Conservation (phyloP, 2,329 filamentous ascomycete species). For the Pseudogymnoascus sp. region DNA sequence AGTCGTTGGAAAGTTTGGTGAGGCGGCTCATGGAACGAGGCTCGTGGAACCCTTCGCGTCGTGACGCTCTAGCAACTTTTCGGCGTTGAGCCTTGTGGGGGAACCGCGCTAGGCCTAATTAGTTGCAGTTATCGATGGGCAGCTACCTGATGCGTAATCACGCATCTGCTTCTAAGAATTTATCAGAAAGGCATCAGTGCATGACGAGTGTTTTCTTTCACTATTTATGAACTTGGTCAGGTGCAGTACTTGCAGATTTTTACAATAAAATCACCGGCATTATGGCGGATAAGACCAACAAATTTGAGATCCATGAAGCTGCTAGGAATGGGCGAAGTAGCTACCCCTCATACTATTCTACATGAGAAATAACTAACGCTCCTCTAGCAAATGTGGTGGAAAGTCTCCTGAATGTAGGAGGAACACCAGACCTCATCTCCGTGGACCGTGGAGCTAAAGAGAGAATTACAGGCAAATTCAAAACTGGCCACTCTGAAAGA, state of each 20-base stretch:
- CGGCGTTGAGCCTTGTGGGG: constrained; percentile 6
- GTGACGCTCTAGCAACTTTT: constrained; percentile 9
- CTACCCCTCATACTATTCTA: constrained; percentile 19
- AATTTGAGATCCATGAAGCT: constrained; percentile 80
- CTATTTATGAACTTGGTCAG: background rate
- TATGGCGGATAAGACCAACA: constrained; percentile 38
- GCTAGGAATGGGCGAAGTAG: constrained; percentile 76
- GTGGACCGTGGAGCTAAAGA: background rate
- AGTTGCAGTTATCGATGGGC: background rate
- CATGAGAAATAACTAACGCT: background rate
- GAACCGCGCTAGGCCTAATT: background rate
- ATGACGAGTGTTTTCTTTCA: background rate
- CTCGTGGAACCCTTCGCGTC: constrained; percentile 14
- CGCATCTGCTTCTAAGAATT: background rate
- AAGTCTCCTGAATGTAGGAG: constrained; percentile 58
- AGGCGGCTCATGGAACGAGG: constrained; percentile 8
- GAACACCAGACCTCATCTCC: background rate
- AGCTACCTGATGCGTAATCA: constrained; percentile 12
- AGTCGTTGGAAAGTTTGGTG: constrained; percentile 2
- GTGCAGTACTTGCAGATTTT: background rate
- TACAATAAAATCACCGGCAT: background rate
- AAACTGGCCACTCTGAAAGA: constrained; percentile 66
- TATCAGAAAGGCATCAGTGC: constrained; percentile 1
- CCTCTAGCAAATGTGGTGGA: constrained; percentile 58
- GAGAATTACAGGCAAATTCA: constrained; percentile 55